Evolutionary conservation across 2,329 filamentous ascomycete species (phyloP).

Genomic region (Hymenoscyphus albidus): DNA sequence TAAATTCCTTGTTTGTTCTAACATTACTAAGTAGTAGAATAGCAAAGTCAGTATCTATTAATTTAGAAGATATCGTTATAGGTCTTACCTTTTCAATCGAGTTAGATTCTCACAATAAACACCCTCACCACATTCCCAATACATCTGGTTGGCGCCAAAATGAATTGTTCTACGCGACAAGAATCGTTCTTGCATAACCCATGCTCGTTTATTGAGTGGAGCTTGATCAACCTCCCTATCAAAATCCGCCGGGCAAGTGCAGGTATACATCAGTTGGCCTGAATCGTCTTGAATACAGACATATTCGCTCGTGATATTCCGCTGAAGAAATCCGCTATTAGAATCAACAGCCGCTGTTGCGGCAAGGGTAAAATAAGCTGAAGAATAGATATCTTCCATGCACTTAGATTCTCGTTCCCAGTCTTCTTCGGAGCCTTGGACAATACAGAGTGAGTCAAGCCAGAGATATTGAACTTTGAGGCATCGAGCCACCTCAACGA

Average conservation of each 20-base stretch:
- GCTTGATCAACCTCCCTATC: constrained; percentile 2
- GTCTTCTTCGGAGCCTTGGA: constrained; percentile 9
- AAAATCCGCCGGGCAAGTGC: constrained; percentile 3
- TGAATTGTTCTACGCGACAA: constrained; percentile 13
- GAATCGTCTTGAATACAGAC: constrained; percentile 1
- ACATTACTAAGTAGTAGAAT: not conserved
- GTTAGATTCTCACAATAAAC: constrained; percentile 43
- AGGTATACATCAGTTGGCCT: constrained; percentile 4
- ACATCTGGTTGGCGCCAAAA: constrained; percentile 12
- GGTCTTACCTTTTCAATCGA: constrained; percentile 39
- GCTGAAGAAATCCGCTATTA: constrained; percentile 2
- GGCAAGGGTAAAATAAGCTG: constrained; percentile 2
- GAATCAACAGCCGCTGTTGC: not conserved
- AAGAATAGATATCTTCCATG: constrained; percentile 25
- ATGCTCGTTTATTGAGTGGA: constrained; percentile 11
- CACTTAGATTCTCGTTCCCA: constrained; percentile 24
- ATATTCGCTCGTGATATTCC: not conserved
- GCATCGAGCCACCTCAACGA: not conserved
- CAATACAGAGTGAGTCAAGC: not conserved
- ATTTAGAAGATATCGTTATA: not conserved
- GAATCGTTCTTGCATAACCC: constrained; percentile 16
- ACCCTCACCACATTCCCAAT: constrained; percentile 46
- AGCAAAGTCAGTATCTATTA: constrained; percentile 3
- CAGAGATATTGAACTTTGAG: not conserved
- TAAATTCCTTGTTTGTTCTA: constrained; percentile 1